Conservation (phyloP, 352 stramenopile genomes). For the Ochromonadaceae sp. region DNA sequence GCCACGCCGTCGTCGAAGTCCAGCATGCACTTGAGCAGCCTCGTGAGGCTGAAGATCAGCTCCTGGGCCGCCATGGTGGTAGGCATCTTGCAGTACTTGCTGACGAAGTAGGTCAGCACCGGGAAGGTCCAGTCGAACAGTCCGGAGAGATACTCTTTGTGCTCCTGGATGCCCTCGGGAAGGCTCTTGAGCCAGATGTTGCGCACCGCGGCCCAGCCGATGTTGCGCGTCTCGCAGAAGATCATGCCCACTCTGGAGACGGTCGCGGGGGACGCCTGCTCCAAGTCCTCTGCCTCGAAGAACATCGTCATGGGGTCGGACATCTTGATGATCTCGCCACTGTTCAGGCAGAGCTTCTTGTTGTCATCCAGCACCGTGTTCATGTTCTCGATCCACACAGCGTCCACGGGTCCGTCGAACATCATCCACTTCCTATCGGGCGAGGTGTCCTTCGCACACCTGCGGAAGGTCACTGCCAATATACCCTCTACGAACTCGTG, state of each 20-base stretch:
- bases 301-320: constrained; percentile 84
- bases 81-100: constrained; percentile 44
- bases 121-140: constrained; percentile 72
- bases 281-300: constrained; percentile 81
- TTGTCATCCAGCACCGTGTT: constrained; percentile 86
- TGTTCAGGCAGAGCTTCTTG: constrained; percentile 79
- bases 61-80: constrained; percentile 48
- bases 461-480: constrained; percentile 72
- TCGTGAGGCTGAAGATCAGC: constrained; percentile 57
- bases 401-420: constrained; percentile 78
- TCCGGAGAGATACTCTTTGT: constrained; percentile 27
- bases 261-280: constrained; percentile 75
- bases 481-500: constrained; percentile 85
- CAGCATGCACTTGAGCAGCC: constrained; percentile 59
- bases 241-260: constrained; percentile 83
- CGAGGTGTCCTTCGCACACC: constrained; percentile 40
- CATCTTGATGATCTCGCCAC: constrained; percentile 77
- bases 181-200: constrained; percentile 68
- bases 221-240: constrained; percentile 75
- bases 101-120: constrained; percentile 71
- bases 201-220: constrained; percentile 65
- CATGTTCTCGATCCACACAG: constrained; percentile 87
- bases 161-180: constrained; percentile 29
- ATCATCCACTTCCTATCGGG: constrained; percentile 70
- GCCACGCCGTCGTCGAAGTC: constrained; percentile 41